Evolutionary conservation across 1,284 basidiomycete genomes (phyloP), one percentile per base, ranked within the genome.

Genomic region (Peniophora sp.): DNA sequence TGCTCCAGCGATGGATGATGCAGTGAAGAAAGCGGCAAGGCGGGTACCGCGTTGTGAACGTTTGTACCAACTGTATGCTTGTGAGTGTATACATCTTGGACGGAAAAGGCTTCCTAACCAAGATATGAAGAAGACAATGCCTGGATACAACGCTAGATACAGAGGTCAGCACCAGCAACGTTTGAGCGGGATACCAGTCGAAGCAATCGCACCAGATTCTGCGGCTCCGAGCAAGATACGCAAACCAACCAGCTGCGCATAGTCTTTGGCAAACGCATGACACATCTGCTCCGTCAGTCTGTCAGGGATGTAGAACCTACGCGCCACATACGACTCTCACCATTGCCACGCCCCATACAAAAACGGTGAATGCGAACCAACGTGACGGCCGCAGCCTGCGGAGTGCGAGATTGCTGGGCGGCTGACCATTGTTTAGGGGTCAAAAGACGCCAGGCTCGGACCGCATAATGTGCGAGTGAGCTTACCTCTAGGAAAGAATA

Each of bases 1-100:
- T 9, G 83, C 83, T 14, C 84, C 83, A 9, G 83, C 78, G 20
- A 85, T 67, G 0, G 83, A 85, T 1, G 83, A 81, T 24, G 82
- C 80, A 1, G 82, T 81, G 64, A 86, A 85, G 68, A 88, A 88
- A 18, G 87, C 62, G 2, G 85, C 83, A 11, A 81, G 76, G 22
- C 79, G 64, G 44, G 79, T 69, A 50, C 83, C 85, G 51, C 84
- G 84, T 57, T 88, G 85, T 5, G 79, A 80, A 27, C 83, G 82
- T 57, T 82, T 68, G 51, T 67, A 67, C 66, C 64, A 67, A 48
- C 65, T 67, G 34, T 24, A 52, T 3, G 39, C n/a, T 17, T 3
- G 14, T 24, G 47, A 36, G n/a, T n/a, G n/a, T n/a, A n/a, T n/a
- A n/a, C n/a, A n/a, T n/a, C n/a, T n/a, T n/a, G n/a, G n/a, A n/a